A percentile compares a stretch with the other conserved stretches of the same genome.
phyloP scores from a whole-genome alignment of 2,329 filamentous ascomycete genomes.

The Ophiostoma tasmaniense region DNA sequence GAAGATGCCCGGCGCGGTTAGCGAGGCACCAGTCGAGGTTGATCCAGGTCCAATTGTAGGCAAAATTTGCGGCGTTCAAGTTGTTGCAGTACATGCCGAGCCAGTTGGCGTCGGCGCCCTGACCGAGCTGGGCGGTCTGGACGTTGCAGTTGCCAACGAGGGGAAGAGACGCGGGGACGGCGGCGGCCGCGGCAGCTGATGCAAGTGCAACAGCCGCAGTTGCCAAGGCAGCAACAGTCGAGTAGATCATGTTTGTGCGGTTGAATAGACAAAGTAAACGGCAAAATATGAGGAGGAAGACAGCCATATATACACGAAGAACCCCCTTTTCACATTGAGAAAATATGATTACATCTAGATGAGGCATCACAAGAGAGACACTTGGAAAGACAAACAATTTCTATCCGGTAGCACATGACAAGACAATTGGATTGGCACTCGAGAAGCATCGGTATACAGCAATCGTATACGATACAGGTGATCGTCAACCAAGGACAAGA shows the following conservation, averaged over 20 bases:
- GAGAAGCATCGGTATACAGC: not conserved
- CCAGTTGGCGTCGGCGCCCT: slow-evolving; percentile 25
- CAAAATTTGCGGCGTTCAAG: slow-evolving; percentile 27
- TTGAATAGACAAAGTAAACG: not conserved
- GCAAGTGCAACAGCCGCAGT: not conserved
- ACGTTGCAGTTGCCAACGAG: slow-evolving; percentile 27
- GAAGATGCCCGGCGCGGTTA: slow-evolving; percentile 24
- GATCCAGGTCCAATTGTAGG: slow-evolving; percentile 36
- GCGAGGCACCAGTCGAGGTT: slow-evolving; percentile 29
- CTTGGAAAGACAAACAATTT: not conserved
- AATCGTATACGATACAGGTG: not conserved
- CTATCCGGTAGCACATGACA: not conserved
- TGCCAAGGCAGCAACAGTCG: not conserved
- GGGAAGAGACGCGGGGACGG: not conserved
- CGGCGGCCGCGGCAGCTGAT: not conserved
- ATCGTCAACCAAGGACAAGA: not conserved
- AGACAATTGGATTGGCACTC: not conserved
- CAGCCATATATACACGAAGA: not conserved
- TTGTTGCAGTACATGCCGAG: slow-evolving; percentile 36
- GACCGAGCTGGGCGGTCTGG: slow-evolving; percentile 27
- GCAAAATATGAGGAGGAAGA: not conserved
- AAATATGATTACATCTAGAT: not conserved
- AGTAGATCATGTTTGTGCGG: not conserved
- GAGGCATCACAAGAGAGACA: not conserved
- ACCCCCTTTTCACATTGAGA: not conserved